phyloP scores from a whole-genome alignment of 495 filamentous ascomycete species.

The Aspergillus avenaceus region DNA sequence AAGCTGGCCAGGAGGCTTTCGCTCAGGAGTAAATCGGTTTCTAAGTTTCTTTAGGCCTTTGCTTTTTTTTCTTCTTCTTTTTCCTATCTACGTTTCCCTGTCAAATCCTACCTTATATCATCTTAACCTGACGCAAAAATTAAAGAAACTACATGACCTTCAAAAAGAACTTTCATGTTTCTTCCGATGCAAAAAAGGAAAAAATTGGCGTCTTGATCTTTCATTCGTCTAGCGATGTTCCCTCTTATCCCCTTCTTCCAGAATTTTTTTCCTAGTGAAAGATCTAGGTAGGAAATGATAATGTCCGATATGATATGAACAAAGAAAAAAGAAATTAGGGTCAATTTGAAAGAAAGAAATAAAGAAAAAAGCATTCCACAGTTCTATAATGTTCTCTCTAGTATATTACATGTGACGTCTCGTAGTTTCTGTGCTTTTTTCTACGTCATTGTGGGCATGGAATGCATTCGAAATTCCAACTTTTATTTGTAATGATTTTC shows the following conservation, averaged over 20 bases:
- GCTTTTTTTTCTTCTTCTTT: slow-evolving; percentile 29
- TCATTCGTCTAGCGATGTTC: no score
- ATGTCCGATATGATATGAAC: slow-evolving; percentile 14
- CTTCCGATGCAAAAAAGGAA: not conserved
- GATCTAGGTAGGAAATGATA: slow-evolving; percentile 10
- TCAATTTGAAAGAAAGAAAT: not conserved
- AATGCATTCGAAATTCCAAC: slow-evolving; percentile 1
- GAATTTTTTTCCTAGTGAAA: slow-evolving; percentile 4
- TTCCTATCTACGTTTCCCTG: no score
- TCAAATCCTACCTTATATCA: slow-evolving; percentile 37
- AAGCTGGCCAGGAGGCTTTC: slow-evolving; percentile 38
- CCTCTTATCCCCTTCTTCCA: slow-evolving; percentile 4
- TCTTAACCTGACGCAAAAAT: slow-evolving; percentile 43
- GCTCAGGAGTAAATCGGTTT: slow-evolving; percentile 44
- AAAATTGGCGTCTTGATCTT: slow-evolving; percentile 1
- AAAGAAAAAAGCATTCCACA: not conserved
- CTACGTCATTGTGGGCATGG: not conserved
- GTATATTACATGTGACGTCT: no score
- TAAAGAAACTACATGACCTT: slow-evolving; percentile 39
- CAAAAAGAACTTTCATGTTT: slow-evolving; percentile 16
- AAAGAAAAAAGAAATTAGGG: no score
- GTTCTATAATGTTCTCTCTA: no score
- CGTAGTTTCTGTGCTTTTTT: no score
- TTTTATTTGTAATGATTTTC: not conserved
- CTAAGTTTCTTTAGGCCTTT: slow-evolving; percentile 23